Base-by-base conservation (phyloP, 768 basidiomycete species). In the Ephemerocybe angulata region DNA sequence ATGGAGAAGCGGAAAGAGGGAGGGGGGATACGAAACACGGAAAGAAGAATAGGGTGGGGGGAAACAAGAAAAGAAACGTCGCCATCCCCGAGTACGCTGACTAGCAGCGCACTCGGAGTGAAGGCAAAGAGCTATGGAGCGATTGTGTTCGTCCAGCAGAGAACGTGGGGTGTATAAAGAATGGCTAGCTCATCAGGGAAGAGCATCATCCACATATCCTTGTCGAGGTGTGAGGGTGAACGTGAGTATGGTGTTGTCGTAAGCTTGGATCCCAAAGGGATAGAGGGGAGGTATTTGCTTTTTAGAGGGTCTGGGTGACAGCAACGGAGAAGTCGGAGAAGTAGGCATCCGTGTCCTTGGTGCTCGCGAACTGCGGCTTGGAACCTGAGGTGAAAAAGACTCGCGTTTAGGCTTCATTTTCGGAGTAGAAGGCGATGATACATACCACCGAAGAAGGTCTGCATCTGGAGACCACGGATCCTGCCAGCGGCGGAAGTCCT, bases 361-460 rank as follows among this genome's bases (percentile, higher is more conserved):
- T 82, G 5, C 82, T 79, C 17, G 83, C 86, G 30, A 55, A 61
- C 21, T 58, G 50, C 21, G 54, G 13, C 31, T 51, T 60, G 28
- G 67, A 68, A 27, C 68, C 67, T 60, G 19, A 25, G 55, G 22
- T 38, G 11, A 53, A 47, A 25, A n/a, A 52, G 5, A 29, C 11
- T n/a, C 54, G n/a, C 55, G 30, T 52, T 25, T 4, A 42, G 52
- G 50, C 4, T 33, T 30, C 24, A 12, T 52, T 24, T 40, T 24
- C 22, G 4, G n/a, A 33, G 12, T 8, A 33, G 17, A 17, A 56
- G 29, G 48, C 30, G 28, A 53, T 46, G 57, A 30, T 38, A 69
- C 73, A 57, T 63, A 79, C 83, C 85, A 46, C 87, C 87, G 60
- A 90, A 89, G 79, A 89, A 89, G n/a, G 87, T 86, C 71, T 89